Conservation (phyloP, 768 basidiomycete species). For the Pleurotus giganteus region DNA sequence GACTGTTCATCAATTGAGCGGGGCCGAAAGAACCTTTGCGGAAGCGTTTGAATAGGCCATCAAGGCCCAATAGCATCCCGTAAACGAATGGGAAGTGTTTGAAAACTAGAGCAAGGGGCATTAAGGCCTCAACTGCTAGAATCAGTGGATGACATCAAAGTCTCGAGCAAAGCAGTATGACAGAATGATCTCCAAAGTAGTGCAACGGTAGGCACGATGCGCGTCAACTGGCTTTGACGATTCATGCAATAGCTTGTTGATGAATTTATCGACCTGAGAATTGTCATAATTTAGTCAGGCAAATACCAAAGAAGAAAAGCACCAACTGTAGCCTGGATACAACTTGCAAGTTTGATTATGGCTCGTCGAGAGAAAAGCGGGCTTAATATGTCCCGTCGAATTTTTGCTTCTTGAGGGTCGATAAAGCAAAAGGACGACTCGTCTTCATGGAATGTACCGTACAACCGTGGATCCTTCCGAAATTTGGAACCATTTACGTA, state of each 20-base stretch:
- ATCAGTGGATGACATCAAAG: constrained; percentile 23
- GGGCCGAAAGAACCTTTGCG: constrained; percentile 14
- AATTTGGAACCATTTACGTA: constrained; percentile 23
- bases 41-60: constrained; percentile 12
- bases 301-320: neutral
- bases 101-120: constrained; percentile 8
- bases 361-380: constrained; percentile 34
- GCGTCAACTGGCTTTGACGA: constrained; percentile 20
- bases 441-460: constrained; percentile 21
- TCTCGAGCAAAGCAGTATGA: constrained; percentile 29
- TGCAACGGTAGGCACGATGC: constrained; percentile 22
- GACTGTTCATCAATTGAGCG: constrained; percentile 13
- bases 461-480: constrained; percentile 26
- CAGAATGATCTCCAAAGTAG: constrained; percentile 29
- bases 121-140: constrained; percentile 16
- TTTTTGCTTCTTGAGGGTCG: constrained; percentile 24
- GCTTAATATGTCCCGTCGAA: constrained; percentile 24
- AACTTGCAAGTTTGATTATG: constrained; percentile 26
- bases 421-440: constrained; percentile 25
- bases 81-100: constrained; percentile 23
- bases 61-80: constrained; percentile 17
- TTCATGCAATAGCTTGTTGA: constrained; percentile 11
- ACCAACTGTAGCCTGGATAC: constrained; percentile 25
- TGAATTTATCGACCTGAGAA: constrained; percentile 23
- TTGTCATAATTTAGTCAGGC: neutral